Base-by-base conservation (phyloP, 2,329 filamentous ascomycete genomes). In the Colletotrichum tabaci region DNA sequence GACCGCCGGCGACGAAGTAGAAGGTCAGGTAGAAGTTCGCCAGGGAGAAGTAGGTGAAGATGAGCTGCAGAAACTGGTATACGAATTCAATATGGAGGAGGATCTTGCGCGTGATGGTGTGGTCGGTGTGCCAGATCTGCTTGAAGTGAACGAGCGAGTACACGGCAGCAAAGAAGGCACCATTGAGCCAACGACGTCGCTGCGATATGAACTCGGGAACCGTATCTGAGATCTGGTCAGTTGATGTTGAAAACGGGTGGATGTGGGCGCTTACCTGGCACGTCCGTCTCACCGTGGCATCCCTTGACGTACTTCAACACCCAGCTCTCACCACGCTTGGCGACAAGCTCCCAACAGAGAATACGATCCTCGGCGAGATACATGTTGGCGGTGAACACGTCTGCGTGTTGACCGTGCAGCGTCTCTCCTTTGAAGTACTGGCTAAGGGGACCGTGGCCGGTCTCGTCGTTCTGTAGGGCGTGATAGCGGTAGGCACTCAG, bases 381-480 rank as follows among this genome's bases (percentile, higher is more conserved):
- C 94, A 97, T 97, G 81, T 99, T 99, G 46, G 96, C 95, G 0
- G 96, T 98, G 79, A 98, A 98, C 4, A 98, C 95, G 80, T 98
- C 96, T 12, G 97, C 96, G 80, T 98, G 94, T 77, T 97, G 94
- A 16, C 96, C 96, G 78, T 98, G 96, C 35, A 99, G 86, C 1
- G 96, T 98, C 82, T 99, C 96, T 75, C 97, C 97, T 86, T 98
- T 98, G 90, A 99, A 99, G 81, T 99, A 99, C 83, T 98, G 96
- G 79, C 95, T 98, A 61, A 99, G 85, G 0, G 96, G 96, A 0
- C 96, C 96, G 79, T 98, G 95, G 0, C 96, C 97, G 9, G 94
- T 98, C 78, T 96, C 93, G 79, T 99, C 96, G 78, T 99, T 99
- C 79, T 99, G 96, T 74, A 99, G 84, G 2, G 96, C 96, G 76